Base-by-base conservation (phyloP, 225 moss, liverwort and hornwort species). In the Sphagnum tenellum region DNA sequence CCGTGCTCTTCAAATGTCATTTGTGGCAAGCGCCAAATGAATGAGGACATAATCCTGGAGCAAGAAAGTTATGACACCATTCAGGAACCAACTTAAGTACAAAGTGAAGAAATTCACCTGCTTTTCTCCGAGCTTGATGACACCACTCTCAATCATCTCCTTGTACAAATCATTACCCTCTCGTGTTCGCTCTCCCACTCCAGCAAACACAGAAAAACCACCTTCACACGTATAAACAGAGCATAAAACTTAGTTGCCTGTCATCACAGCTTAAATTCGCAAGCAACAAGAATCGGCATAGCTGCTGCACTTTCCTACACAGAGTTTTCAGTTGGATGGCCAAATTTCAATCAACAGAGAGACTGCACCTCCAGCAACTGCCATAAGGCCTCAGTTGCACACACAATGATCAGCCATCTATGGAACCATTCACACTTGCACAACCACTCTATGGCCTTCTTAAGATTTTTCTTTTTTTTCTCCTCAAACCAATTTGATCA, bases 121-220 rank as follows among this genome's bases (percentile, higher is more conserved):
- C 75, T 86, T 86, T 2, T 86, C 82, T 29, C 86, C 86, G 45
- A 82, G 79, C 77, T 86, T 82, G 72, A 86, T 86, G 44, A 86
- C 86, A 70, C 86, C 86, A 80, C 86, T 86, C 75, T 86, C 86
- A 65, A 86, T 82, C 86, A 86, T 86, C 66, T 86, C 86, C 64
- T 82, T 86, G 69, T 86, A 86, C 46, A 86, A 55, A 72, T 86
- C 86, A 66, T 86, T 86, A 49, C 86, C 86, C 71, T 86, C 86
- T 47, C 86, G 77, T 3, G 86, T 86, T 47, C 86, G 76, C 59
- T 86, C 86, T 52, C 82, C 82, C 7, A 86, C 86, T 57, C 86
- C 86, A 57, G 82, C 82, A 71, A 86, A 86, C 44, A 82, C 79
- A 46, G 82, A 86, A 69, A 86, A 86, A 64, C 86, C 86, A 76